Evolutionary conservation across 23 red algal species (phyloP).

Genomic region (Porphyridium purpureum): DNA sequence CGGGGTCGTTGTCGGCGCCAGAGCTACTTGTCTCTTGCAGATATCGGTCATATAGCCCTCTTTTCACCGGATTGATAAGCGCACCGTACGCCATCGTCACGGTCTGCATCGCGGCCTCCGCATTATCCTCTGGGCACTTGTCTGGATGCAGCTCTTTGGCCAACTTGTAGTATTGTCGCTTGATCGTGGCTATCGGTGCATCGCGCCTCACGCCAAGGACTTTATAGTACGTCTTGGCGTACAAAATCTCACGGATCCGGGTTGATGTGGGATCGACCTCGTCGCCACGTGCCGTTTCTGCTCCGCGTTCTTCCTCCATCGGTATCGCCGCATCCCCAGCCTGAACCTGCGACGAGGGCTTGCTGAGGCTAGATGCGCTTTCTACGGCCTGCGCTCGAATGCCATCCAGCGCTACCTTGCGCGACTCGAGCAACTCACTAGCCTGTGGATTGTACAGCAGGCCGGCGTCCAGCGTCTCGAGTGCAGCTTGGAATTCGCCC

Average conservation of each 20-base stretch:
- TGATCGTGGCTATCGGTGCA: slow-evolving; percentile 4
- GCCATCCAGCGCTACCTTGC: no score
- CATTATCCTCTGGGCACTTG: slow-evolving; percentile 6
- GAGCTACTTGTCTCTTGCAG: slow-evolving; percentile 1
- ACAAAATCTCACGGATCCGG: not conserved
- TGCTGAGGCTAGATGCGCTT: no score
- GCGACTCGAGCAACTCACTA: no score
- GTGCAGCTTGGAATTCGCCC: no score
- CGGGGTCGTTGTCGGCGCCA: not conserved
- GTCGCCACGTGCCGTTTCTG: no score
- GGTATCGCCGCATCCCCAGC: no score
- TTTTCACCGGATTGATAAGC: slow-evolving; percentile 2
- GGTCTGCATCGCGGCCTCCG: slow-evolving; percentile 7
- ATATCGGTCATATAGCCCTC: slow-evolving; percentile 7
- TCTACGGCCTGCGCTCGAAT: no score
- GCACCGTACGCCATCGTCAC: slow-evolving; percentile 9
- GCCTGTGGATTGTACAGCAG: no score
- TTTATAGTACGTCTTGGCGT: slow-evolving; percentile 3
- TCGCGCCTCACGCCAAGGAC: slow-evolving; percentile 1
- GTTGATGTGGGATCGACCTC: no score
- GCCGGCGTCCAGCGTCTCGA: no score
- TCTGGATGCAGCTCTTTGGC: slow-evolving; percentile 11
- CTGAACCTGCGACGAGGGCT: no score
- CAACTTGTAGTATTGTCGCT: slow-evolving; percentile 7
- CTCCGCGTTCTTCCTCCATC: no score